Conservation (phyloP, 1,139 yeast genomes). For the Arxiozyma slooffiae region DNA sequence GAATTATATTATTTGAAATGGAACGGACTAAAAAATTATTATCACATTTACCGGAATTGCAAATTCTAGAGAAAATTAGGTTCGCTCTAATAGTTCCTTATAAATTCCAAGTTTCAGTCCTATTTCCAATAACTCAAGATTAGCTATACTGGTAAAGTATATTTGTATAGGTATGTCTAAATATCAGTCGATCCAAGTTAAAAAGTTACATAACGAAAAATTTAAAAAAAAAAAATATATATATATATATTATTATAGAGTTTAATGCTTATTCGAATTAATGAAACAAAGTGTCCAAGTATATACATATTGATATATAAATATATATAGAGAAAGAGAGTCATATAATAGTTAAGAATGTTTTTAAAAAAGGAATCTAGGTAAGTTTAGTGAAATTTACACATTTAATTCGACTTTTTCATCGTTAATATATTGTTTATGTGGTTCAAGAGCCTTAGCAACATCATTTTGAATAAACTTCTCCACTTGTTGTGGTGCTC, state of each 20-base stretch:
- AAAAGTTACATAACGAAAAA: not conserved
- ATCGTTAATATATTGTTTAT: conserved; percentile 46
- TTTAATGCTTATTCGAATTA: too few relatives aligned
- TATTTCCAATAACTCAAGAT: not conserved
- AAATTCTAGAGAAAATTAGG: not conserved
- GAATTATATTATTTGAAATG: not conserved
- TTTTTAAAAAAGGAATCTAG: not conserved
- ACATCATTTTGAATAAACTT: conserved; percentile 83
- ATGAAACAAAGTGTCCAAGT: too few relatives aligned
- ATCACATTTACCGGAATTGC: not conserved
- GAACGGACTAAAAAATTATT: not conserved
- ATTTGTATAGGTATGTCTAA: too few relatives aligned
- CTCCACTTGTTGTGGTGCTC: conserved; percentile 97
- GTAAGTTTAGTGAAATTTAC: conserved; percentile 18
- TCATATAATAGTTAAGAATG: not conserved
- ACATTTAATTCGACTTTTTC: conserved; percentile 58
- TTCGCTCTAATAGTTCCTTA: too few relatives aligned
- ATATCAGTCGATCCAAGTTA: not conserved
- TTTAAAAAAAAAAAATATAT: too few relatives aligned
- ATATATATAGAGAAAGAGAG: not conserved
- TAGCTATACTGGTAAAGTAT: too few relatives aligned
- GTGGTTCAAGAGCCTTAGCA: conserved; percentile 68
- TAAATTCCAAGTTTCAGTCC: not conserved
- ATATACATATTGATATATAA: too few relatives aligned
- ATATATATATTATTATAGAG: too few relatives aligned